phyloP scores from a whole-genome alignment of 805 yeast genomes.

The Crinitomyces ghanaensis region DNA sequence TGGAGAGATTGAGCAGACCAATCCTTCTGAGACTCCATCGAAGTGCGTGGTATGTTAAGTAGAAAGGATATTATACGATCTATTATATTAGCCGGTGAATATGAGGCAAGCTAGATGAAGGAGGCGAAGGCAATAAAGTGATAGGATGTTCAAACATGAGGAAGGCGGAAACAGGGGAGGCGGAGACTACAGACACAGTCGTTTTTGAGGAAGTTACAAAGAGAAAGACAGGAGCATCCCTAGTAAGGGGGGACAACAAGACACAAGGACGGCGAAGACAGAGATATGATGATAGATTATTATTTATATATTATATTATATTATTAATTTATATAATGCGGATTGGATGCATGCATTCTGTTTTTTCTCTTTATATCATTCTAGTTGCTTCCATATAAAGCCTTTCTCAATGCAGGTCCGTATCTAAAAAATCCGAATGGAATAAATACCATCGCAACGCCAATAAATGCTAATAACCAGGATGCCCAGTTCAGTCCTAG shows the following conservation, averaged over 20 bases:
- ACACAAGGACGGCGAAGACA: neutral
- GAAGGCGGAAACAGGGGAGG: neutral
- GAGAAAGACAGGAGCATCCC: too few species aligned
- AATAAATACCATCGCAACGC: conserved; percentile 38
- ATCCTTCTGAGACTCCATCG: conserved; percentile 6
- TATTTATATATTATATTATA: neutral
- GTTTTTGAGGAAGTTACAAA: too few species aligned
- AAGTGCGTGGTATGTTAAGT: conserved; percentile 11
- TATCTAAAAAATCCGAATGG: conserved; percentile 39
- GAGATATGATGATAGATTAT: neutral
- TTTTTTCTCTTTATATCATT: neutral
- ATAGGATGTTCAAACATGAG: neutral
- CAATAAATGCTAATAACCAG: conserved; percentile 42
- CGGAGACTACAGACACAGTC: too few species aligned
- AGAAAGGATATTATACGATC: too few species aligned
- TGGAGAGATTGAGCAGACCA: conserved; percentile 16
- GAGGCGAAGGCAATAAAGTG: too few species aligned
- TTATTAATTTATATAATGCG: neutral
- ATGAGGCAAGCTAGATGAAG: too few species aligned
- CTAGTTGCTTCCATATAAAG: conserved; percentile 11
- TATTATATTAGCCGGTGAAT: too few species aligned
- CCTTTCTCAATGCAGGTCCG: conserved; percentile 31
- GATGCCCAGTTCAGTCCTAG: conserved; percentile 44
- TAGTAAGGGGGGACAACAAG: too few species aligned
- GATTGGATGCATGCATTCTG: neutral